A percentile compares a stretch with the other conserved stretches of the same genome.
phyloP scores from a whole-genome alignment of 2,329 filamentous ascomycete species.

The Cladophialophora yegresii region DNA sequence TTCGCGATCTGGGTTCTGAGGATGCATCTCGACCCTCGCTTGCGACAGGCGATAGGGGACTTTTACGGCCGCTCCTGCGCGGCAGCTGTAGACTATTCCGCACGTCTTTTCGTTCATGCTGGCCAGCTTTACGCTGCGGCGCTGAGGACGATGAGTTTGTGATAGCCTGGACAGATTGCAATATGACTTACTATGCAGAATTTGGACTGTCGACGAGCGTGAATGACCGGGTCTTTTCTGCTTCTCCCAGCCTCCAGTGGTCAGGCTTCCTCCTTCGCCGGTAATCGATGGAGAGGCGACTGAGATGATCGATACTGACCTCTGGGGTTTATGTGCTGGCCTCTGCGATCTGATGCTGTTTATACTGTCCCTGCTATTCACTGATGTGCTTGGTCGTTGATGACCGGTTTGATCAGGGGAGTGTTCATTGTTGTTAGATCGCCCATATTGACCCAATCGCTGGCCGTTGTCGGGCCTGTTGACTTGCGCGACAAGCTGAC shows the following conservation, averaged over 20 bases:
- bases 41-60: constrained; percentile 27
- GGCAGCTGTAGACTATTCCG: constrained; percentile 24
- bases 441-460: constrained; percentile 21
- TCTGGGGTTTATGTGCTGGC: constrained; percentile 63
- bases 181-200: constrained; percentile 27
- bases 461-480: background rate
- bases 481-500: constrained; percentile 30
- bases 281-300: constrained; percentile 53
- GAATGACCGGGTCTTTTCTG: constrained; percentile 30
- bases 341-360: constrained; percentile 39
- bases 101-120: constrained; percentile 10
- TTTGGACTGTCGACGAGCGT: constrained; percentile 32
- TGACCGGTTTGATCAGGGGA: constrained; percentile 26
- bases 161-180: background rate
- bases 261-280: constrained; percentile 14
- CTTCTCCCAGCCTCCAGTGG: constrained; percentile 20
- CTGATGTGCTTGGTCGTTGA: constrained; percentile 45
- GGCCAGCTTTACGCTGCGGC: constrained; percentile 14
- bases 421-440: constrained; percentile 19
- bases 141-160: constrained; percentile 2
- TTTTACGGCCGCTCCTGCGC: constrained; percentile 22
- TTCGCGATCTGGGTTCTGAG: constrained; percentile 59
- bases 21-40: constrained; percentile 48
- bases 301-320: constrained; percentile 80
- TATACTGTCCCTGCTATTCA: constrained; percentile 41